phyloP scores from a whole-genome alignment of 768 basidiomycete genomes.

The Lentinula sp. region DNA sequence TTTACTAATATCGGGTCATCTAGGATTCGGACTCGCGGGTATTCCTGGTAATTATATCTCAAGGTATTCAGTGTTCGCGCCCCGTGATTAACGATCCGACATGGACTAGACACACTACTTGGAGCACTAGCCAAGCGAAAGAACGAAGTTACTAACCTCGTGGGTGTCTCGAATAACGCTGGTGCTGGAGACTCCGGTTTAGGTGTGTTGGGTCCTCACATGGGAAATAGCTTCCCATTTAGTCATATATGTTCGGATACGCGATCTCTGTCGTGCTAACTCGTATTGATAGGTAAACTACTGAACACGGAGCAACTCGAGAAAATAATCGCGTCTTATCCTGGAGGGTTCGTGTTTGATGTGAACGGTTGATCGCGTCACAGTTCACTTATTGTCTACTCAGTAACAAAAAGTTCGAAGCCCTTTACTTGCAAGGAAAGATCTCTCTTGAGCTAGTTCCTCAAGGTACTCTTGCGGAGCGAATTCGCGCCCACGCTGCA shows the following conservation, averaged over 20 bases:
- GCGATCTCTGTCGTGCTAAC: not conserved
- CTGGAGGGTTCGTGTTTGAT: conserved; percentile 57
- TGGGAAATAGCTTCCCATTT: not conserved
- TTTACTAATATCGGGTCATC: not conserved
- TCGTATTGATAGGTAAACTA: conserved; percentile 50
- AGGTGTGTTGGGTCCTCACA: conserved; percentile 31
- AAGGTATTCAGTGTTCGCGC: not conserved
- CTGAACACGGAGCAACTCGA: conserved; percentile 69
- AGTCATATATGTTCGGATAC: not conserved
- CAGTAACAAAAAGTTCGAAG: conserved; percentile 85
- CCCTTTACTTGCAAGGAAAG: conserved; percentile 71
- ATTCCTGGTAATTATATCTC: conserved; percentile 55
- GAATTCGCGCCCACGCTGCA: conserved; percentile 82
- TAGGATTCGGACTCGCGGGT: conserved; percentile 87
- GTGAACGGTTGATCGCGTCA: not conserved
- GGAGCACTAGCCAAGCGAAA: conserved; percentile 67
- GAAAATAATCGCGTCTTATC: conserved; percentile 87
- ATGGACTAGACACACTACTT: conserved; percentile 67
- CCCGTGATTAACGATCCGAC: conserved; percentile 1
- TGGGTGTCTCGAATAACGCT: conserved; percentile 86
- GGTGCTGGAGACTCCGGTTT: conserved; percentile 67
- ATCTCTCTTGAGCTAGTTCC: conserved; percentile 87
- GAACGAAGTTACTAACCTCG: conserved; percentile 62
- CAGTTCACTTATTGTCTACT: not conserved
- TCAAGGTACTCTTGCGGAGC: conserved; percentile 86